Evolutionary conservation across 1,284 basidiomycete species (phyloP).

Genomic region (Bjerkandera adusta): DNA sequence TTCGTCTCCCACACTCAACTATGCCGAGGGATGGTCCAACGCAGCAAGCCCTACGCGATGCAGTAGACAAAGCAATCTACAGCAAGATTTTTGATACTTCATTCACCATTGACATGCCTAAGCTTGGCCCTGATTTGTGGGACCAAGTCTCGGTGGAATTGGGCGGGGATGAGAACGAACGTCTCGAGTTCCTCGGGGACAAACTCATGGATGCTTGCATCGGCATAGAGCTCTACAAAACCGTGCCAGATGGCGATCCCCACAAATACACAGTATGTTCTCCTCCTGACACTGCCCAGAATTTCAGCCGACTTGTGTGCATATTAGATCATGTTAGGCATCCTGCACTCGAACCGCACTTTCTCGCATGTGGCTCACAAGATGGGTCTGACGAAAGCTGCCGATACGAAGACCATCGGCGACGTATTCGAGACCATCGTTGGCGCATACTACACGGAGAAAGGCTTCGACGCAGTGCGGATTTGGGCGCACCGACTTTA

Average conservation of each 20-base stretch:
- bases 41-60: not conserved
- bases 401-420: constrained; percentile 13
- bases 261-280: constrained; percentile 31
- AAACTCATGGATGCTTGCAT: constrained; percentile 33
- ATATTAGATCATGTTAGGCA: constrained; percentile 7
- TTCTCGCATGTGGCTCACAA: constrained; percentile 13
- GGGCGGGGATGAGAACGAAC: constrained; percentile 28
- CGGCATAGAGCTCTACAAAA: constrained; percentile 27
- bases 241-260: constrained; percentile 27
- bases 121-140: constrained; percentile 15
- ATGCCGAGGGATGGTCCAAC: not conserved
- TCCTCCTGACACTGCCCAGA: not conserved
- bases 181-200: constrained; percentile 34
- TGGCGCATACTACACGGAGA: constrained; percentile 21
- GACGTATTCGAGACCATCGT: constrained; percentile 15
- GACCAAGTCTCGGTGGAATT: constrained; percentile 14
- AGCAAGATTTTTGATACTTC: constrained; percentile 2
- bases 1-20: not conserved
- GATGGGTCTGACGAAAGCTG: constrained; percentile 8
- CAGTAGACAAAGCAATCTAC: constrained; percentile 10
- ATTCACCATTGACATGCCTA: constrained; percentile 13
- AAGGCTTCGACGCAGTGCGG: constrained; percentile 17
- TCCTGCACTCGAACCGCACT: constrained; percentile 12
- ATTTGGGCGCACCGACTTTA: constrained; percentile 18
- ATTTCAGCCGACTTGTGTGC: too few species aligned